Base-by-base conservation (phyloP, 768 basidiomycete genomes). In the Amylocystis lapponica region DNA sequence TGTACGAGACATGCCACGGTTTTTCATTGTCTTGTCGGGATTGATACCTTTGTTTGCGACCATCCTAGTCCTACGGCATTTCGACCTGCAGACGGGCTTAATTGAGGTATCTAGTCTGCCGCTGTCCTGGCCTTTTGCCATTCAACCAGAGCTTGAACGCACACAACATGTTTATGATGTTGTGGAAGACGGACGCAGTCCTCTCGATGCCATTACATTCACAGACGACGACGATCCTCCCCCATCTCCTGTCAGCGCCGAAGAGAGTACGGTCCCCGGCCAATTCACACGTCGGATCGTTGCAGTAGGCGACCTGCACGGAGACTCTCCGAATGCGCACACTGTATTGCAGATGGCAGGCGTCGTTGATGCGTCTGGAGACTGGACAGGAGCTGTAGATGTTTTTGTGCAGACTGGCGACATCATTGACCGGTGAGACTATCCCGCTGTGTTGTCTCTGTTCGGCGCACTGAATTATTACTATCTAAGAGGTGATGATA, bases 321-420 rank as follows among this genome's bases (percentile, higher is more conserved):
- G 95, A 0, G 92, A 96, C 66, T 56, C 88, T 22, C 67, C 70
- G 0, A 95, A 94, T 59, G 84, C 92, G 10, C 76, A 75, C 50
- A 74, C 70, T 31, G 91, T 97, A 17, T 69, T 98, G 23, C 70
- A 82, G 27, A 91, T 92, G 71, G 78, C 89, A 1, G 72, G 73
- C 1, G 83, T 97, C 4, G 78, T 85, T 3, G 81, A 92, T 53
- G 72, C 76, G 10, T 56, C 74, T 5, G 81, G 81, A 2, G 69
- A 81, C 43, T 98, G 95, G 95, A 77, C 79, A 3, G 91, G 87
- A 4, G 69, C 84, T 22, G 76, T 84, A 1, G 86, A 92, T 57
- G 80, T 84, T 35, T 82, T 97, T 45, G 92, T 96, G 14, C 95
- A 98, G 68, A 96, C 93, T 0, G 94, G 93, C 3, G 93, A 97